phyloP scores from a whole-genome alignment of 495 filamentous ascomycete genomes.

The Aspergillus heteromorphus region DNA sequence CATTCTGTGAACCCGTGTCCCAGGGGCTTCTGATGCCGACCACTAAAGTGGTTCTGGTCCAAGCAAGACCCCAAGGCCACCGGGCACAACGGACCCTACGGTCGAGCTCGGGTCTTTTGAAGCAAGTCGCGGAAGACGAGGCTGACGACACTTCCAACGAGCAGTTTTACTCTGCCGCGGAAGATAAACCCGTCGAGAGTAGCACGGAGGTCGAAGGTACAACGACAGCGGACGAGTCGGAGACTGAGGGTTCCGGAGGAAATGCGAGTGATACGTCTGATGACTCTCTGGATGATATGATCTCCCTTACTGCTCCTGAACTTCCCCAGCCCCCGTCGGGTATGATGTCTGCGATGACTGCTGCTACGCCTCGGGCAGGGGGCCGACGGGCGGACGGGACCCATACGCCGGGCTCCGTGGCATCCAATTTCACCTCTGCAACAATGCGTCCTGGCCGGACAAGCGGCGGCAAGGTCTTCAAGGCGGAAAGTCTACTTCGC shows the following conservation, averaged over 20 bases:
- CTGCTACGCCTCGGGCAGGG: constrained; percentile 66
- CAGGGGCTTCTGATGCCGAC: constrained; percentile 71
- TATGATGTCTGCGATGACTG: constrained; percentile 63
- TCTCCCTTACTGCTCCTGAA: constrained; percentile 74
- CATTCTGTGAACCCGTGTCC: constrained; percentile 67
- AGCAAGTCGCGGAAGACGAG: constrained; percentile 63
- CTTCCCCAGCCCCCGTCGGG: constrained; percentile 62
- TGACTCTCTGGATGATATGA: constrained; percentile 74
- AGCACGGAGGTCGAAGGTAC: constrained; percentile 53
- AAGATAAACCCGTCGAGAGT: constrained; percentile 57
- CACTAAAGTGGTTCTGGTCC: constrained; percentile 67
- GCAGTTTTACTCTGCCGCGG: constrained; percentile 81
- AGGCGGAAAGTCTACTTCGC: constrained; percentile 67
- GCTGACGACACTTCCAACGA: constrained; percentile 77
- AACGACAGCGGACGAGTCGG: constrained; percentile 50
- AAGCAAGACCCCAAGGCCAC: constrained; percentile 45
- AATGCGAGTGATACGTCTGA: constrained; percentile 65
- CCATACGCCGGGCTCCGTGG: constrained; percentile 76
- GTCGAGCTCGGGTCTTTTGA: constrained; percentile 34
- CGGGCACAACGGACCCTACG: constrained; percentile 28
- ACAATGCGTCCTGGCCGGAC: constrained; percentile 64
- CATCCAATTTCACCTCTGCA: constrained; percentile 73
- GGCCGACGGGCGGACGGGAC: constrained; percentile 59
- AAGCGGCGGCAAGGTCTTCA: constrained; percentile 60
- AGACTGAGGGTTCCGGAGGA: constrained; percentile 41